phyloP scores from a whole-genome alignment of 78 protist genomes.

The Pigoraptor vietnamica region DNA sequence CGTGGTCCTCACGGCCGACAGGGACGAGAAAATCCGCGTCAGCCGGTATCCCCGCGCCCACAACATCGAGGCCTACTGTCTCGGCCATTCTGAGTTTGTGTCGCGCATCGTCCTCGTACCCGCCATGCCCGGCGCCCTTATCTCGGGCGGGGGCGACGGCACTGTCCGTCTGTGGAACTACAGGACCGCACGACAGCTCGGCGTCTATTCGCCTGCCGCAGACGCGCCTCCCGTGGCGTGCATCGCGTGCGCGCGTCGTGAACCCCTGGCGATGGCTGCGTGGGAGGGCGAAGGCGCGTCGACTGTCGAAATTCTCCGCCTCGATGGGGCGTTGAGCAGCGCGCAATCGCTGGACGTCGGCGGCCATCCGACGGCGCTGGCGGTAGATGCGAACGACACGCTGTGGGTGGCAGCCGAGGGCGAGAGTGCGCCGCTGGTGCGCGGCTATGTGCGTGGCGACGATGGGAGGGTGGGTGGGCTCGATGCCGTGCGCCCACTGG shows the following conservation, averaged over 20 bases:
- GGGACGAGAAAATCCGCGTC: conserved; percentile 63
- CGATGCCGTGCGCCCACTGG: background rate
- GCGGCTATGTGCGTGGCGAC: background rate
- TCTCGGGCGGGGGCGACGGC: background rate
- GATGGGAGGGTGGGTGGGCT: background rate
- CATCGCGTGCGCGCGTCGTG: background rate
- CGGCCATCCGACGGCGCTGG: background rate
- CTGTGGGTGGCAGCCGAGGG: background rate
- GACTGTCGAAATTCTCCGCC: background rate
- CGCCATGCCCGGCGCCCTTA: background rate
- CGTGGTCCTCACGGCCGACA: conserved; percentile 36
- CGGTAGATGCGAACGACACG: background rate
- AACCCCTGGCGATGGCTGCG: background rate
- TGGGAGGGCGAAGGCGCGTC: background rate
- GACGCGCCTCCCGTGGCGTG: background rate
- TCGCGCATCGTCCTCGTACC: background rate
- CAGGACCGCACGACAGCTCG: background rate
- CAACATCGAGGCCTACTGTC: conserved; percentile 50
- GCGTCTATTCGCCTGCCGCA: background rate
- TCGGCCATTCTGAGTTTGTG: conserved; percentile 43
- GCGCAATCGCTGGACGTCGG: background rate
- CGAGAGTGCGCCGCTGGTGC: background rate
- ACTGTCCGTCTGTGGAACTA: background rate
- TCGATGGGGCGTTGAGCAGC: background rate
- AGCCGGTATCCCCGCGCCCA: conserved; percentile 45